Percentiles rank a stretch among this genome's conserved stretches.
Conservation (phyloP, 805 yeast species). For the Hanseniaspora vineae region DNA sequence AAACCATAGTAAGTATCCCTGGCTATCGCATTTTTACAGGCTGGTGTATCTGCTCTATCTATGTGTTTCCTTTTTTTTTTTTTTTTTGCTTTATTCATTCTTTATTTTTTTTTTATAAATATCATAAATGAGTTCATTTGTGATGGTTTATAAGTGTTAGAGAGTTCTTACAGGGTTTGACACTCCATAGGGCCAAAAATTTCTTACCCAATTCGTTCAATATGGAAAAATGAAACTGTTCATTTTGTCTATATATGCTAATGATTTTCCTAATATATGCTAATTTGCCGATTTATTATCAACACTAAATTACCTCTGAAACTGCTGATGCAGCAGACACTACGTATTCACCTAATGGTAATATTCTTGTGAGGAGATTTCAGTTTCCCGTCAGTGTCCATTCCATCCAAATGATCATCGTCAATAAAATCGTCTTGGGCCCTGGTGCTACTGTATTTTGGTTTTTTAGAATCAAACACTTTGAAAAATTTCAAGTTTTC, state of each 20-base stretch:
- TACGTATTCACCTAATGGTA: neutral
- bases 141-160: neutral
- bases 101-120: neutral
- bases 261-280: neutral
- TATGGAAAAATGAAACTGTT: too few species aligned
- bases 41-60: neutral
- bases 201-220: too few species aligned
- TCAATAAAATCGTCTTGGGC: constrained; percentile 15
- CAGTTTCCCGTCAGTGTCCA: neutral
- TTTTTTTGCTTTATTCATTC: neutral
- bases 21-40: neutral
- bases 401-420: constrained; percentile 11
- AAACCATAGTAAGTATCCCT: neutral
- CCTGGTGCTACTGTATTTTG: neutral
- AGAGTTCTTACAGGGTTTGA: too few species aligned
- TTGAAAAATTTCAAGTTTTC: constrained; percentile 94
- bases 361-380: constrained; percentile 1
- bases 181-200: too few species aligned
- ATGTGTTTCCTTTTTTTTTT: neutral
- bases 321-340: neutral
- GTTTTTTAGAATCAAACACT: constrained; percentile 49
- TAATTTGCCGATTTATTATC: neutral
- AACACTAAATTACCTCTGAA: constrained; percentile 6
- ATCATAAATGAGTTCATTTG: neutral
- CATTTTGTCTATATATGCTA: too few species aligned